These are phyloP conservation scores for Suhomyces prunicola DNA, from an alignment of 805 yeast species.

Conservation along the genomic window DNA sequence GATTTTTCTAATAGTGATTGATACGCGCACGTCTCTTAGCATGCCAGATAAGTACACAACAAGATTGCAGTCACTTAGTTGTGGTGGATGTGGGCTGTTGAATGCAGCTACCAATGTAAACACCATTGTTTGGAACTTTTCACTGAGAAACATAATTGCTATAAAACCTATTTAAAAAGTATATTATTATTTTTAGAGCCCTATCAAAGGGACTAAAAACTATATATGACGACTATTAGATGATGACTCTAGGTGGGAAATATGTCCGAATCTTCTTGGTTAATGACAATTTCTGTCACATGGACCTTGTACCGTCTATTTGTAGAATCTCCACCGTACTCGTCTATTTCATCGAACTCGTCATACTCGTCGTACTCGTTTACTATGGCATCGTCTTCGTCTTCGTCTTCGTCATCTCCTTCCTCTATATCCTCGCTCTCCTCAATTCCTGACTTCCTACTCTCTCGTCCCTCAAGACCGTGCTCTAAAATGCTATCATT, in stretches of 20 bases:
- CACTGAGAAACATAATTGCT: not conserved
- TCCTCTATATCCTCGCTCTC: not conserved
- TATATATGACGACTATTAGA: not conserved
- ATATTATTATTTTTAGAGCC: not conserved
- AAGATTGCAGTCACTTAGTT: not conserved
- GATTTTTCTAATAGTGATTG: not conserved
- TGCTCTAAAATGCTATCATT: not conserved
- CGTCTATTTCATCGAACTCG: constrained; percentile 13
- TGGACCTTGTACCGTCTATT: constrained; percentile 32
- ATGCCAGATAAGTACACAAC: not conserved
- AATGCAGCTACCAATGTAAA: too few species aligned
- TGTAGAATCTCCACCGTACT: constrained; percentile 21
- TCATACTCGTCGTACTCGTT: constrained; percentile 21
- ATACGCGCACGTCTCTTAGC: not conserved
- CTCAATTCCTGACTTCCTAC: not conserved
- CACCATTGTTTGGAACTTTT: too few species aligned
- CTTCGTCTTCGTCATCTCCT: constrained; percentile 9
- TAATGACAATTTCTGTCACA: constrained; percentile 40
- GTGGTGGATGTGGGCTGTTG: too few species aligned
- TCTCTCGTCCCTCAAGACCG: not conserved
- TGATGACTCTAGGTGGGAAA: constrained; percentile 16
- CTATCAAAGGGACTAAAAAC: not conserved
- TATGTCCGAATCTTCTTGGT: constrained; percentile 31
- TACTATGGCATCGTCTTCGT: constrained; percentile 14
- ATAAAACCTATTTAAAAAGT: not conserved